phyloP scores from a whole-genome alignment of 345 rosid species.

The Anastatica hierochuntica region DNA sequence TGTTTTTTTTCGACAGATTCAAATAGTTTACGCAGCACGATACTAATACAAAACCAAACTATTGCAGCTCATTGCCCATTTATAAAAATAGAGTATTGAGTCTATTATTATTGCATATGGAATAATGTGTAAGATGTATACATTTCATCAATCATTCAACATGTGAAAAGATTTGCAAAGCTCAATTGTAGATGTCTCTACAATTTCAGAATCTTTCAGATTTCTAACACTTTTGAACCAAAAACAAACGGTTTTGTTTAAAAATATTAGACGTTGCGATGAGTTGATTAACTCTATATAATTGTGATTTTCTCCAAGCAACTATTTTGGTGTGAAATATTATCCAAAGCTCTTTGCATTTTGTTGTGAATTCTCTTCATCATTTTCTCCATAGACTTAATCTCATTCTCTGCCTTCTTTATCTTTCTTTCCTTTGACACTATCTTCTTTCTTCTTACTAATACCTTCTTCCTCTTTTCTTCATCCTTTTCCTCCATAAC shows the following conservation, averaged over 20 bases:
- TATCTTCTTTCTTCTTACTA: slow-evolving; percentile 1
- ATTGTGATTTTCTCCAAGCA: not conserved
- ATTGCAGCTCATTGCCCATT: no score
- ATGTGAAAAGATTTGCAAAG: not conserved
- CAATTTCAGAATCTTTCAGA: not conserved
- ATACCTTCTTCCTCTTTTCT: not conserved
- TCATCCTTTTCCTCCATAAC: not conserved
- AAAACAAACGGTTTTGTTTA: no score
- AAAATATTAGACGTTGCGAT: no score
- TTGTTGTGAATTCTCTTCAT: not conserved
- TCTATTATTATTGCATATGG: no score
- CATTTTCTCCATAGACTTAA: not conserved
- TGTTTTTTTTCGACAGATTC: no score
- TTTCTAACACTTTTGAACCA: not conserved
- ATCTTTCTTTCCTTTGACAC: slow-evolving; percentile 4
- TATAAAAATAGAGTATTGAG: no score
- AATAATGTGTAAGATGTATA: no score
- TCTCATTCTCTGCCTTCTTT: slow-evolving; percentile 9
- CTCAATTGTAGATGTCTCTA: no score
- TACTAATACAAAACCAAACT: no score
- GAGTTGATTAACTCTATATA: no score
- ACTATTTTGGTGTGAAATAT: not conserved
- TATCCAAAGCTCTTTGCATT: not conserved
- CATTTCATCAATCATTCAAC: not conserved
- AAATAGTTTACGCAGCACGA: no score